Evolutionary conservation across 306 rosid species (phyloP).

Genomic region (Oxytropis ochrocephala): DNA sequence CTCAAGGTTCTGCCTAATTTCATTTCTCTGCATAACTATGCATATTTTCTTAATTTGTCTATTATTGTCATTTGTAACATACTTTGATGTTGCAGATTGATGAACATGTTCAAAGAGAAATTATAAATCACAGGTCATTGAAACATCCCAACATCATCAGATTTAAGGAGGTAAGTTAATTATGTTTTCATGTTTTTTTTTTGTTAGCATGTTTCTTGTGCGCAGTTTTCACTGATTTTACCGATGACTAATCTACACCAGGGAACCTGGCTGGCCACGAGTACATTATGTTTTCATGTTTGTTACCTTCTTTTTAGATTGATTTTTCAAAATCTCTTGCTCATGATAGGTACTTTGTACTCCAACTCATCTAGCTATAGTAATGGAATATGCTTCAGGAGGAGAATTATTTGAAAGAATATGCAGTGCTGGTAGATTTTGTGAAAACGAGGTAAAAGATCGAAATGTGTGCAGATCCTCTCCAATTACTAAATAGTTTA

Average conservation of each 20-base stretch:
- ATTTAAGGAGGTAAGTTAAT: constrained; percentile 64
- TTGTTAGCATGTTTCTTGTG: too few relatives aligned
- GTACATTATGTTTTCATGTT: not conserved
- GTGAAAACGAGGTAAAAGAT: constrained; percentile 79
- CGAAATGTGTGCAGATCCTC: too few relatives aligned
- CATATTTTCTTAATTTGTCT: not conserved
- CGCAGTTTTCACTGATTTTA: too few relatives aligned
- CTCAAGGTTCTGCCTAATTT: constrained; percentile 45
- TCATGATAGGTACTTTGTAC: constrained; percentile 58
- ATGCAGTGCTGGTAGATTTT: constrained; percentile 92
- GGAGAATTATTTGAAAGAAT: constrained; percentile 94
- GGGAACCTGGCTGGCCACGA: too few relatives aligned
- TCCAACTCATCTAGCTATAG: constrained; percentile 80
- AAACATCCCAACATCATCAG: constrained; percentile 92
- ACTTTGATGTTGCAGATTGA: constrained; percentile 53
- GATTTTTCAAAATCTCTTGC: not conserved
- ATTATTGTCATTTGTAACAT: not conserved
- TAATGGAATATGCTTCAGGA: constrained; percentile 97
- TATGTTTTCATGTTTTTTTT: not conserved
- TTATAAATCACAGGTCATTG: constrained; percentile 86
- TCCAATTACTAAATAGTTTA: too few relatives aligned
- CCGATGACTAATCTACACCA: too few relatives aligned
- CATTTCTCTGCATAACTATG: not conserved
- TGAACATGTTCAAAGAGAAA: constrained; percentile 96
- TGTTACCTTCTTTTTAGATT: not conserved